Evolutionary conservation across 2,329 filamentous ascomycete species (phyloP).

Genomic region (Lomentospora prolificans): DNA sequence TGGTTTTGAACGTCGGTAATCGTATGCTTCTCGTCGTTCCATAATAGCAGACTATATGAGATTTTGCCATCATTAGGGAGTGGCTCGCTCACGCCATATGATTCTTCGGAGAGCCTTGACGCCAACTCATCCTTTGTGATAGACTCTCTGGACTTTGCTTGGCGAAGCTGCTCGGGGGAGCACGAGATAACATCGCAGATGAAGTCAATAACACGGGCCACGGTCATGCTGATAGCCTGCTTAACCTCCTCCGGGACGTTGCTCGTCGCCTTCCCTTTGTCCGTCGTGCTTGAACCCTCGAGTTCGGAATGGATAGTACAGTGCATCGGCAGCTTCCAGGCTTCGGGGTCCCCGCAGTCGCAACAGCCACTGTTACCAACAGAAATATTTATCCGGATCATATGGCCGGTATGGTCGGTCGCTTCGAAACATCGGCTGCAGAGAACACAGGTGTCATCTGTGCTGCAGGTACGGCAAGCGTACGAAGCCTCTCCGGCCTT

Average conservation of each 20-base stretch:
- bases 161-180: slow-evolving; percentile 85
- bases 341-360: slow-evolving; percentile 92
- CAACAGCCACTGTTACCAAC: slow-evolving; percentile 92
- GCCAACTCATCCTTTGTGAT: slow-evolving; percentile 73
- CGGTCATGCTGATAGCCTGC: slow-evolving; percentile 72
- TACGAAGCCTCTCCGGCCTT: slow-evolving; percentile 90
- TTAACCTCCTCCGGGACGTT: slow-evolving; percentile 65
- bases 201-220: slow-evolving; percentile 80
- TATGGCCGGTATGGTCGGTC: slow-evolving; percentile 88
- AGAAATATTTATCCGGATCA: slow-evolving; percentile 80
- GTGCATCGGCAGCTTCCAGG: slow-evolving; percentile 78
- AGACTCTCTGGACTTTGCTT: slow-evolving; percentile 72
- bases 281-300: slow-evolving; percentile 31
- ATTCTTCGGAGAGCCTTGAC: slow-evolving; percentile 61
- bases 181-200: slow-evolving; percentile 97
- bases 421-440: slow-evolving; percentile 92
- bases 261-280: slow-evolving; percentile 52
- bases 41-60: slow-evolving; percentile 78
- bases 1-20: slow-evolving; percentile 84
- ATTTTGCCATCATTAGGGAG: slow-evolving; percentile 20
- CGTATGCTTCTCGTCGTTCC: slow-evolving; percentile 99
- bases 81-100: slow-evolving; percentile 52
- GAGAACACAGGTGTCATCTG: slow-evolving; percentile 90
- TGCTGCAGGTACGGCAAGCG: slow-evolving; percentile 84
- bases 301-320: slow-evolving; percentile 83